Evolutionary conservation across 2,329 filamentous ascomycete species (phyloP).

Genomic region (Sphaceloma murrayae): DNA sequence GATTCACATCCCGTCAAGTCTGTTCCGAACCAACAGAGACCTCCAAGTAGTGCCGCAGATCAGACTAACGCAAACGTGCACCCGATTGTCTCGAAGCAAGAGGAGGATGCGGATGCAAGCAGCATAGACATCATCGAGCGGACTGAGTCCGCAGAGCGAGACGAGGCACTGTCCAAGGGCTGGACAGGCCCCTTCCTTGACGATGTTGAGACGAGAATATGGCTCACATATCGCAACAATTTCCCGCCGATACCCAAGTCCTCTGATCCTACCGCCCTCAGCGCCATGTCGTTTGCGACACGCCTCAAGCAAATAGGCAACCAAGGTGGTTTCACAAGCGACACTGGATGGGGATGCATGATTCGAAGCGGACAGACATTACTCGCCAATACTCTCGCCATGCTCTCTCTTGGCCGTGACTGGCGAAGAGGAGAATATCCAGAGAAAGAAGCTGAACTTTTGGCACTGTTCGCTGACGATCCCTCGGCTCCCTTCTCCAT

Average conservation of each 20-base stretch:
- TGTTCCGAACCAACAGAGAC: constrained; percentile 20
- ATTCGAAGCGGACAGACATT: constrained; percentile 92
- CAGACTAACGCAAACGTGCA: constrained; percentile 24
- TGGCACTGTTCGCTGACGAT: constrained; percentile 81
- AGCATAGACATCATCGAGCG: constrained; percentile 15
- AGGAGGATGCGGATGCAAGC: constrained; percentile 20
- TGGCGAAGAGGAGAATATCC: constrained; percentile 60
- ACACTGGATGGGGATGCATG: constrained; percentile 98
- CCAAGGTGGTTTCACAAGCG: constrained; percentile 74
- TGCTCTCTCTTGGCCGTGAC: constrained; percentile 67
- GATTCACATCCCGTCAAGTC: constrained; percentile 28
- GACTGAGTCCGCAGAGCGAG: constrained; percentile 20
- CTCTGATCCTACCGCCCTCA: constrained; percentile 58
- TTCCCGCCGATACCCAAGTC: constrained; percentile 77
- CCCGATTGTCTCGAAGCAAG: constrained; percentile 23
- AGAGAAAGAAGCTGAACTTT: constrained; percentile 53
- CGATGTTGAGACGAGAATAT: constrained; percentile 86
- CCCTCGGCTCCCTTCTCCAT: constrained; percentile 83
- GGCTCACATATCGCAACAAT: constrained; percentile 91
- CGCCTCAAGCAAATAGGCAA: constrained; percentile 74
- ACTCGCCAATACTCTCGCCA: constrained; percentile 71
- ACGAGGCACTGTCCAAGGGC: constrained; percentile 40
- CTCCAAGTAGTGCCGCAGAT: constrained; percentile 26
- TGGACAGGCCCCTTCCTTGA: constrained; percentile 83
- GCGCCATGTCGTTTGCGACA: constrained; percentile 71